Conservation (phyloP, 2,329 filamentous ascomycete genomes). For the Apiospora hydei region DNA sequence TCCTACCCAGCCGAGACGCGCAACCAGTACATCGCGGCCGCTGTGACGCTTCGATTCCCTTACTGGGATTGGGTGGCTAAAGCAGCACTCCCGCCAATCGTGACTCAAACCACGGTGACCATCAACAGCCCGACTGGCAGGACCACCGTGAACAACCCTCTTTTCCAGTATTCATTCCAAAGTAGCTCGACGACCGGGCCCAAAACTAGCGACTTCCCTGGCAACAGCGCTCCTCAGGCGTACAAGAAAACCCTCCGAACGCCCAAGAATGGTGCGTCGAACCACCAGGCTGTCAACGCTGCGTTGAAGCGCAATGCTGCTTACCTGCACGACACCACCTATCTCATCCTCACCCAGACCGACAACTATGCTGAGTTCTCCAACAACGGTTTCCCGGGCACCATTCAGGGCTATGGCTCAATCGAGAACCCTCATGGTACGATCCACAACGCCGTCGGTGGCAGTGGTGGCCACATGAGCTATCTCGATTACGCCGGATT, state of each 20-base stretch:
- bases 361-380: constrained; percentile 24
- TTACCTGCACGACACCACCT: constrained; percentile 25
- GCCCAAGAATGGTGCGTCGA: constrained; percentile 6
- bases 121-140: constrained; percentile 3
- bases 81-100: constrained; percentile 31
- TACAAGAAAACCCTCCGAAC: neutral
- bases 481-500: constrained; percentile 37
- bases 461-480: constrained; percentile 36
- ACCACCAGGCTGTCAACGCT: neutral
- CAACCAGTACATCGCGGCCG: constrained; percentile 17
- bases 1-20: neutral
- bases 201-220: constrained; percentile 14
- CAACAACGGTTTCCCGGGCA: constrained; percentile 23
- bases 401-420: constrained; percentile 28
- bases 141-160: constrained; percentile 16
- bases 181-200: constrained; percentile 4
- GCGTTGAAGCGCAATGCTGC: constrained; percentile 19
- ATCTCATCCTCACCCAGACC: constrained; percentile 24
- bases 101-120: constrained; percentile 22
- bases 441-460: constrained; percentile 32
- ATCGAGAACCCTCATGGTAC: constrained; percentile 37
- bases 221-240: constrained; percentile 8
- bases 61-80: constrained; percentile 28
- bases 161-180: constrained; percentile 23
- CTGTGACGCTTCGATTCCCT: constrained; percentile 24